Evolutionary conservation across 2,329 filamentous ascomycete genomes (phyloP).

Genomic region (Penicillium verrucosum): DNA sequence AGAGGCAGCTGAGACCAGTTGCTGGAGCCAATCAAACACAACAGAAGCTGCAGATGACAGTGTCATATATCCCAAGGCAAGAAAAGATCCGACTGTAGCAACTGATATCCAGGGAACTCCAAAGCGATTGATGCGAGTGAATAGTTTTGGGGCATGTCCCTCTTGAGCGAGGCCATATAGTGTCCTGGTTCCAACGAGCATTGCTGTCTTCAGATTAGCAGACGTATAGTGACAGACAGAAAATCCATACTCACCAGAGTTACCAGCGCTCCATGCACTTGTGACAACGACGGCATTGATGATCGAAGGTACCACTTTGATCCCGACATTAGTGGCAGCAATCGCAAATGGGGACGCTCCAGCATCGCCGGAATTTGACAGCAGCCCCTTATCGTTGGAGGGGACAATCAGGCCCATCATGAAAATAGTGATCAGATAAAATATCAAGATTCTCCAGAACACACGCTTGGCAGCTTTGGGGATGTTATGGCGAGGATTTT

Average conservation of each 20-base stretch:
- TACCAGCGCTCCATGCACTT: conserved; percentile 38
- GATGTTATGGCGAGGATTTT: conserved; percentile 48
- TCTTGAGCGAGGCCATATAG: conserved; percentile 38
- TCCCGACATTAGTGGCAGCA: conserved; percentile 45
- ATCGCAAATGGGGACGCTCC: conserved; percentile 30
- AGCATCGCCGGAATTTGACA: conserved; percentile 15
- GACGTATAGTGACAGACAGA: background rate
- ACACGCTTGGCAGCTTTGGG: conserved; percentile 51
- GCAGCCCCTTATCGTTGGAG: conserved; percentile 46
- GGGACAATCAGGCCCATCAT: conserved; percentile 43
- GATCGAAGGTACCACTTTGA: background rate
- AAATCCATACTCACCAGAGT: conserved; percentile 24
- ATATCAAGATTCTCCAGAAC: conserved; percentile 52
- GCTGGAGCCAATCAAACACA: conserved; percentile 65
- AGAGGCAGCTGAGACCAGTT: conserved; percentile 47
- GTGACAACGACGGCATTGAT: conserved; percentile 6
- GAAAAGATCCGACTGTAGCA: conserved; percentile 50
- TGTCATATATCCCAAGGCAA: conserved; percentile 62
- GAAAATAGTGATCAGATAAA: conserved; percentile 53
- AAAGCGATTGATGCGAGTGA: conserved; percentile 41
- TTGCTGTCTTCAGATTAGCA: conserved; percentile 1
- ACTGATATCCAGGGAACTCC: conserved; percentile 54
- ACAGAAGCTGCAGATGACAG: conserved; percentile 51
- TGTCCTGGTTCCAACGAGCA: conserved; percentile 33
- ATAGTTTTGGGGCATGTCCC: conserved; percentile 32